phyloP scores from a whole-genome alignment of 2,329 filamentous ascomycete species.

The Neofusicoccum laricinum region DNA sequence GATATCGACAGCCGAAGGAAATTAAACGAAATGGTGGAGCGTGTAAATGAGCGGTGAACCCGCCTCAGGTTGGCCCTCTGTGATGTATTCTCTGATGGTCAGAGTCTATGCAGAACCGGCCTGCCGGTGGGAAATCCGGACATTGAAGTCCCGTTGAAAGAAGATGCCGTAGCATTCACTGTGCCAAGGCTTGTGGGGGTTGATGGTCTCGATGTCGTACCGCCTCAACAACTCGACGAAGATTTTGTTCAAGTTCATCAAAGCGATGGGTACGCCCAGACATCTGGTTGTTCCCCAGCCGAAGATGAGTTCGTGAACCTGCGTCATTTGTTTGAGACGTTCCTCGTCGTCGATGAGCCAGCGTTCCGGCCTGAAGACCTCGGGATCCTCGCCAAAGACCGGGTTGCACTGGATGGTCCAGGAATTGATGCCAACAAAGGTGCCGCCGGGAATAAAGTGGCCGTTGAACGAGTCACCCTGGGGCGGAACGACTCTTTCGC shows the following conservation, averaged over 20 bases:
- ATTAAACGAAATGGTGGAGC: not conserved
- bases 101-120: not conserved
- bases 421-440: slow-evolving; percentile 39
- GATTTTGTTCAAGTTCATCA: slow-evolving; percentile 38
- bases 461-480: slow-evolving; percentile 32
- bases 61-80: not conserved
- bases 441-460: slow-evolving; percentile 36
- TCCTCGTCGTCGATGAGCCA: slow-evolving; percentile 31
- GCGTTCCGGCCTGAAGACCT: slow-evolving; percentile 38
- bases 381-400: slow-evolving; percentile 38
- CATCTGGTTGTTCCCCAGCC: slow-evolving; percentile 37
- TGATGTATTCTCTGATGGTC: not conserved
- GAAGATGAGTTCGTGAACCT: slow-evolving; percentile 36
- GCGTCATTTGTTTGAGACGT: slow-evolving; percentile 28
- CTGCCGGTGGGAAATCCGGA: slow-evolving; percentile 16
- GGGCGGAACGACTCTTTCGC: slow-evolving; percentile 30
- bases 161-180: slow-evolving; percentile 17
- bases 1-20: not conserved
- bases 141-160: slow-evolving; percentile 15
- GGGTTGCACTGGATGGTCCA: slow-evolving; percentile 36
- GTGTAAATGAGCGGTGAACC: not conserved
- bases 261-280: slow-evolving; percentile 32
- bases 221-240: slow-evolving; percentile 36
- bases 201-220: slow-evolving; percentile 4
- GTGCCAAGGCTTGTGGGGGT: slow-evolving; percentile 14